Evolutionary conservation across 371 early-diverging fungal genomes (phyloP).

Genomic region (Rhizopus arrhizus): DNA sequence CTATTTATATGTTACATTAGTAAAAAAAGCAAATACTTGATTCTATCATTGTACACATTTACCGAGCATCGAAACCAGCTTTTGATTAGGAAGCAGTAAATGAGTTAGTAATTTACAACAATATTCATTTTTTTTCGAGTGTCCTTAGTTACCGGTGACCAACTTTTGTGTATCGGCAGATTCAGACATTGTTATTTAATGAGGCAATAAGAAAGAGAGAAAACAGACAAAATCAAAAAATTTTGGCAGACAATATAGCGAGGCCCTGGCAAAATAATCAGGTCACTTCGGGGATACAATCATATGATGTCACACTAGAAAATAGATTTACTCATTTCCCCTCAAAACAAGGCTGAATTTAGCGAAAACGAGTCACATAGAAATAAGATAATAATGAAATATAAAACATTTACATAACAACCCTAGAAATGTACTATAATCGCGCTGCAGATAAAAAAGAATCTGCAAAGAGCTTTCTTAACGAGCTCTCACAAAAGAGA

Average conservation of each 20-base stretch:
- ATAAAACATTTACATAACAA: too few relatives aligned
- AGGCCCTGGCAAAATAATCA: constrained; percentile 3
- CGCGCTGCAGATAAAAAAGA: too few relatives aligned
- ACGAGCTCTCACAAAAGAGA: too few relatives aligned
- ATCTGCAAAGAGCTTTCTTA: too few relatives aligned
- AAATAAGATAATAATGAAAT: too few relatives aligned
- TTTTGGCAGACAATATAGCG: not conserved
- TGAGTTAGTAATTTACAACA: not conserved
- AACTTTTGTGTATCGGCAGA: constrained; percentile 1
- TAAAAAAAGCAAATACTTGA: not conserved
- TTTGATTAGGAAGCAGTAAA: constrained; percentile 18
- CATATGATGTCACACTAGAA: not conserved
- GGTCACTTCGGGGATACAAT: not conserved
- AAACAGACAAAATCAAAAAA: not conserved
- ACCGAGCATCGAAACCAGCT: constrained; percentile 55
- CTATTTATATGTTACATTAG: constrained; percentile 39
- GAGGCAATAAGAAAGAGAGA: not conserved
- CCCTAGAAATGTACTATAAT: too few relatives aligned
- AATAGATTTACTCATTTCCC: not conserved
- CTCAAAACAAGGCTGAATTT: not conserved
- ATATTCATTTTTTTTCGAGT: not conserved
- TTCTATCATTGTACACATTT: not conserved
- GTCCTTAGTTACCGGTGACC: not conserved
- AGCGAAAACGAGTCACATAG: too few relatives aligned
- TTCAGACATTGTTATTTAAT: constrained; percentile 4